phyloP scores from a whole-genome alignment of 768 basidiomycete genomes.

The Leccinum incarnatum region DNA sequence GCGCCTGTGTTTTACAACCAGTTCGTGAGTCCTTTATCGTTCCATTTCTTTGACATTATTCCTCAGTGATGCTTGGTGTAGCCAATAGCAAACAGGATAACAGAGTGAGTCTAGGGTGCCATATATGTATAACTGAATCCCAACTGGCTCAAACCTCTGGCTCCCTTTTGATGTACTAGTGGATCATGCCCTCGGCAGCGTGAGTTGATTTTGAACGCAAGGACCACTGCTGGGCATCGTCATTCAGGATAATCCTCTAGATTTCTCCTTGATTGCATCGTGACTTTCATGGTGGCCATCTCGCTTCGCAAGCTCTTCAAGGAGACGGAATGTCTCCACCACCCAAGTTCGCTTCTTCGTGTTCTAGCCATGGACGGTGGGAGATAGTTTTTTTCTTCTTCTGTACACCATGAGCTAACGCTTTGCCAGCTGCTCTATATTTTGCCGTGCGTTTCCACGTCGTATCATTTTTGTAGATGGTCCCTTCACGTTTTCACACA shows the following conservation, averaged over 20 bases:
- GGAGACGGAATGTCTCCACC: background rate
- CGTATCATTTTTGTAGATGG: background rate
- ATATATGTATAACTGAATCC: background rate
- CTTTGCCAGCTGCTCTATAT: background rate
- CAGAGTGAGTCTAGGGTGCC: background rate
- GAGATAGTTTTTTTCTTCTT: background rate
- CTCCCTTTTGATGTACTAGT: background rate
- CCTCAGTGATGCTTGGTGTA: background rate
- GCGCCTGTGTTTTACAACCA: background rate
- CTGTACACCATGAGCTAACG: background rate
- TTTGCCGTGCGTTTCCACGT: background rate
- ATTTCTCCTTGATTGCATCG: background rate
- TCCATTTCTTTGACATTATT: background rate
- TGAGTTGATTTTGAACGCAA: background rate
- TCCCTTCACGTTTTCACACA: background rate
- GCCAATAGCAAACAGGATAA: background rate
- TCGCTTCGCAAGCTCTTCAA: conserved; percentile 3
- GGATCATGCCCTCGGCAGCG: background rate
- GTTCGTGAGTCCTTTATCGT: background rate
- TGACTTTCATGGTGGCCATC: background rate
- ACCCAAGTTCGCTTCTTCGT: background rate
- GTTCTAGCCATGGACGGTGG: conserved; percentile 7
- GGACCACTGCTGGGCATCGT: background rate
- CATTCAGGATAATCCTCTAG: background rate
- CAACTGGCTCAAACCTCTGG: background rate